Evolutionary conservation across 352 stramenopile genomes (phyloP), one percentile per base, ranked within the genome.

Genomic region (Phytophthora cajani): DNA sequence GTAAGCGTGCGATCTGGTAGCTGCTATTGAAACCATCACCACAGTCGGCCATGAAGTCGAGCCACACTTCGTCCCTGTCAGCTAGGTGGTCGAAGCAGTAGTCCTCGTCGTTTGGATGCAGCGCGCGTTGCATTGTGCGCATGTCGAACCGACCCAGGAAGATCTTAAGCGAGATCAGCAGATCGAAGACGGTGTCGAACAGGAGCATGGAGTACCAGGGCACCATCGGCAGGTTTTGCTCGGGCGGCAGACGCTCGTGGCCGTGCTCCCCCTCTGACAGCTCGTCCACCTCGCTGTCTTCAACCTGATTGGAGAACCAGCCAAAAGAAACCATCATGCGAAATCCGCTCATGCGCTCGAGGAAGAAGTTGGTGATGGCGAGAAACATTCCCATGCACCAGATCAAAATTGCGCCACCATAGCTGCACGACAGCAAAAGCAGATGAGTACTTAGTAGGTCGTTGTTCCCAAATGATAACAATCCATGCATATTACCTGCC

Each of bases 171-270:
- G 91, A 97, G 21, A 98, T 91, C 55, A 98, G 81, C n/a, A 98
- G 69, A 62, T 97, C 80, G 67, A 98, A 97, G 0, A 88, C 90
- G 25, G 93, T 97, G 72, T 97, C 84, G 36, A 98, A 95, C 12
- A 98, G 67, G 53, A 98, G 90, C 71, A 97, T 91, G n/a, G 93
- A 98, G 74, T 98, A 98, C 94, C 94, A 98, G 40, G 92, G 88
- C 6, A 98, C 93, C 94, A 98, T 98, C 14, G 89, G 73, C 17
- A 97, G 53, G n/a, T 90, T 87, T 56, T 94, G 87, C 14, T 90
- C 81, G 2, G 82, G 79, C 21, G 87, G 84, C 0, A 94, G 70
- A 16, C 82, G 89, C 64, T 94, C 85, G 38, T 88, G 79, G 5
- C 77, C 62, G 27, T 80, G 74, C 27, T 89, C 82, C 12, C 57